phyloP scores from a whole-genome alignment of 2,329 filamentous ascomycete species.

The Zopfia rhizophila region DNA sequence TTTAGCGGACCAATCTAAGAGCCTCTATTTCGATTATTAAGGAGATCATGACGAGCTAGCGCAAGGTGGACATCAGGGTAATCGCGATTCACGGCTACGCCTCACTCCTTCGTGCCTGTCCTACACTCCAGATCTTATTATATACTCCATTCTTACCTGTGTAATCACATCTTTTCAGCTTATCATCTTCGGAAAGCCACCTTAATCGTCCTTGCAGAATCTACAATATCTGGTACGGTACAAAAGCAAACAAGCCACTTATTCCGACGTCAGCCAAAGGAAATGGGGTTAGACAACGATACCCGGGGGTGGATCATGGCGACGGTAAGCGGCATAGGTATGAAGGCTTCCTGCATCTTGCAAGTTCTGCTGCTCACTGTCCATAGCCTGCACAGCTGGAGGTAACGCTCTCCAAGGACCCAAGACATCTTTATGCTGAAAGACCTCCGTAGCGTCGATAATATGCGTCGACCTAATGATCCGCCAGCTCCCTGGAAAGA shows the following conservation, averaged over 20 bases:
- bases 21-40: constrained; percentile 1
- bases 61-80: constrained; percentile 27
- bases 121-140: constrained; percentile 1
- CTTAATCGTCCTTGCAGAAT: no score
- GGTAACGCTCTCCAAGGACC: constrained; percentile 30
- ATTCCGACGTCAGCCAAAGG: constrained; percentile 35
- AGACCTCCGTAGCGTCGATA: constrained; percentile 75
- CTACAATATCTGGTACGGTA: no score
- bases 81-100: not conserved
- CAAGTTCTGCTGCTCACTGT: constrained; percentile 23
- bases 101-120: not conserved
- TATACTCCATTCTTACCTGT: constrained; percentile 5
- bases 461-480: constrained; percentile 87
- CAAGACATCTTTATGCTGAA: constrained; percentile 12
- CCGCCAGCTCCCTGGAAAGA: constrained; percentile 76
- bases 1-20: constrained; percentile 21
- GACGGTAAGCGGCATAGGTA: constrained; percentile 81
- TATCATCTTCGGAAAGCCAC: no score
- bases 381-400: constrained; percentile 50
- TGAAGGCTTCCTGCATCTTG: constrained; percentile 25
- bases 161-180: no score
- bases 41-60: constrained; percentile 15
- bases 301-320: constrained; percentile 93
- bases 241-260: no score
- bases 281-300: constrained; percentile 64